Base-by-base conservation (phyloP, 768 basidiomycete species). In the Tephrocybe sp. region DNA sequence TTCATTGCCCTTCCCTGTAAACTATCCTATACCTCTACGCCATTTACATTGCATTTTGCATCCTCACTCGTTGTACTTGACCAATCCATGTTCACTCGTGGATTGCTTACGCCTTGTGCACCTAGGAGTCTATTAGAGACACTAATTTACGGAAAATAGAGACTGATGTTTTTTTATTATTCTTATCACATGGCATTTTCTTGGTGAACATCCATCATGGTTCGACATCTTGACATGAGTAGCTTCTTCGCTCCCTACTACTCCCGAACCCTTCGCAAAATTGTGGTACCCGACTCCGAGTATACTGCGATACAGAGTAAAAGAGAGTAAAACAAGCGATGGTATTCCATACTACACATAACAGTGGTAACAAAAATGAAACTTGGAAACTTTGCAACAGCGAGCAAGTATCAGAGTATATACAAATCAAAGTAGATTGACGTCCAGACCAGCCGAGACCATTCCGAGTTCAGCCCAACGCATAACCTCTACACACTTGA, bases 401-500 rank as follows among this genome's bases (percentile, higher is more conserved):
- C 15, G 39, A 49, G 7, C 5, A 31, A 47, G 18, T 31, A 42
- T 32, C 30, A 37, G 26, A 48, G 24, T 24, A 41, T 12, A 31
- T 19, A 27, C 25, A n/a, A 16, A 11, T 11, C 44, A 37, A 7
- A 42, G 42, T 41, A 18, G 18, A 7, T 15, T 25, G 34, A 35
- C 9, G 19, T 1, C 11, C 7, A 39, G 0, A 30, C 28, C 44
- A 46, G 34, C 30, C 46, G 22, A 49, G 45, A 39, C 30, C 30
- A 41, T 30, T 40, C 30, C 26, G n/a, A 34, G 28, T 43, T 31
- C 11, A 38, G 44, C 57, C 60, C 60, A 60, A 63, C 60, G 55
- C 82, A 83, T 64, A 67, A 70, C 67, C 71, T 76, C 82, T 84
- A 67, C 83, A 86, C 82, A 86, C 76, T 69, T 62, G 69, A 64